Evolutionary conservation across 1,284 basidiomycete species (phyloP), one percentile per base, ranked within the genome.

Genomic region (Meripilus lineatus): DNA sequence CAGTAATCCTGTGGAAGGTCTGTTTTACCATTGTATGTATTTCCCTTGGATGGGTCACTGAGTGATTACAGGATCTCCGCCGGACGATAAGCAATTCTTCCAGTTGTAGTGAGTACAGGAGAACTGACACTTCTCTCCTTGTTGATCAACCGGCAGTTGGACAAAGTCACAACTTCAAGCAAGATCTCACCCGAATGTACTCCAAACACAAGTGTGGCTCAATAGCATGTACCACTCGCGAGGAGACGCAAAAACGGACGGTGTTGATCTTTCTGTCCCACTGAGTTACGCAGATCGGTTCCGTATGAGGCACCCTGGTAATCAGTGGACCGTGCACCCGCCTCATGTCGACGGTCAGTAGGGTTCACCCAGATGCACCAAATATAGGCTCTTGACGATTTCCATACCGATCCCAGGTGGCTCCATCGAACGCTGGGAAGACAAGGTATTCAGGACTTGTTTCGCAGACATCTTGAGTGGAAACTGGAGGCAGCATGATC

Each of bases 381-480:
- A 13, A 5, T 22, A n/a, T 13, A 26, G 25, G 17, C 11, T 15
- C 20, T 22, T 38, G 20, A 23, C 40, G n/a, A n/a, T n/a, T n/a
- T n/a, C n/a, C n/a, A n/a, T n/a, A n/a, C n/a, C n/a, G n/a, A n/a
- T n/a, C 38, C 21, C 48, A 82, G 80, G 90, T 10, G 90, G 88
- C 2, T 66, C 77, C 0, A 82, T 93, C 22, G 91, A 94, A 63
- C 71, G 89, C 20, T 93, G 90, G 90, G 89, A 93, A 60, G 89
- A 93, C 55, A 63, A 72, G 4, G 63, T 59, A 1, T 88, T 91
- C 65, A 71, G 86, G 26, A 68, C 65, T 2, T 83, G 79, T 51
- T 92, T 84, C 58, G 62, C 63, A 2, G 70, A 78, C 39, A 89
- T 93, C 44, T 66, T 93, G 14, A 58, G 62, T 13, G 86, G 86